phyloP scores from a whole-genome alignment of 2,329 filamentous ascomycete species.

The Colletotrichum gigasporum region DNA sequence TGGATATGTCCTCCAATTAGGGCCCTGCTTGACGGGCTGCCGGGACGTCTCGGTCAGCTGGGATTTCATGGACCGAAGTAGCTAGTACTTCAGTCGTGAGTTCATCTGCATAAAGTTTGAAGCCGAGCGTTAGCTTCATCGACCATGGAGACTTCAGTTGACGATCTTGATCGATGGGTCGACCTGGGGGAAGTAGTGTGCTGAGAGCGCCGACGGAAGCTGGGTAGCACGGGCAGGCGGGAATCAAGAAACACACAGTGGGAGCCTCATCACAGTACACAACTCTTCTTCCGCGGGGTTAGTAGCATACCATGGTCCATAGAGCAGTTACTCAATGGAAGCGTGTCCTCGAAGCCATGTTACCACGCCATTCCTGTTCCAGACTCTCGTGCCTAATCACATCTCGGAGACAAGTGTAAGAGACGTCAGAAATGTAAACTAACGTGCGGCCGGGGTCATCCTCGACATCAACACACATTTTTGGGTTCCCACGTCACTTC shows the following conservation, averaged over 20 bases:
- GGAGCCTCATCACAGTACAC: not conserved
- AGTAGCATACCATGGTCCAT: no score
- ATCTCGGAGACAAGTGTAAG: not conserved
- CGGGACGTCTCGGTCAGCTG: no score
- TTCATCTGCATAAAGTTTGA: no score
- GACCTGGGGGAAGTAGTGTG: not conserved
- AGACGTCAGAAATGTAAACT: not conserved
- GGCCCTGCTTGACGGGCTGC: not conserved
- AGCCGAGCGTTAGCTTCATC: not conserved
- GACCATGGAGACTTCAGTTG: not conserved
- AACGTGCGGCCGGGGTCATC: no score
- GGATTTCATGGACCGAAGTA: no score
- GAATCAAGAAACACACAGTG: not conserved
- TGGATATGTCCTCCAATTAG: not conserved
- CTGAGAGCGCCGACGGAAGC: not conserved
- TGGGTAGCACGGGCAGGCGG: not conserved
- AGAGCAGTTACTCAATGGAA: not conserved
- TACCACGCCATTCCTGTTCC: not conserved
- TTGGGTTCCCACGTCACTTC: constrained; percentile 1
- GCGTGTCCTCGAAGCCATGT: not conserved
- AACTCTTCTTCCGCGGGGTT: no score
- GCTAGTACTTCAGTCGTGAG: no score
- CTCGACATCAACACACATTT: not conserved
- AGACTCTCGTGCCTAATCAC: not conserved
- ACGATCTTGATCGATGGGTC: not conserved